A percentile compares a stretch with the other conserved stretches of the same genome.
These are phyloP conservation scores for Balansia obtecta DNA, from an alignment of 2,329 filamentous ascomycete genomes.

Conservation along the genomic window DNA sequence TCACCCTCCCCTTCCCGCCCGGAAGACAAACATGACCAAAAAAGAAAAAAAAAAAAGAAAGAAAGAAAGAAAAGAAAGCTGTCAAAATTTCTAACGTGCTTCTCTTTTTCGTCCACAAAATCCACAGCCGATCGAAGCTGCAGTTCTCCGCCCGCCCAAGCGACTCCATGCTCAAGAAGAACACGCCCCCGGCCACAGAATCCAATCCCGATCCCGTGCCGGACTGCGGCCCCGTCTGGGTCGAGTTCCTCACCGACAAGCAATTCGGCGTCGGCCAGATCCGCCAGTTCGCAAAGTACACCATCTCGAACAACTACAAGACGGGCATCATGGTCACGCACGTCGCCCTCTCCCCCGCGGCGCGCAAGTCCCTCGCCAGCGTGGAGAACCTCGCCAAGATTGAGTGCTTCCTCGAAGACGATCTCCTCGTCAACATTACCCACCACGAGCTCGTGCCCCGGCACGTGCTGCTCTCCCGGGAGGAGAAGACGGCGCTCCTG, in stretches of 20 bases:
- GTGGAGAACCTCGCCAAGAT: conserved; percentile 67
- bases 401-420: conserved; percentile 92
- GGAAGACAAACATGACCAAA: background rate
- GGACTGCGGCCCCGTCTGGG: conserved; percentile 78
- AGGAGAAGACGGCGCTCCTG: conserved; percentile 78
- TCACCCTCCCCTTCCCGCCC: too few species aligned
- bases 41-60: background rate
- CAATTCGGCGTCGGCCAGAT: conserved; percentile 85
- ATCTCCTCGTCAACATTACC: conserved; percentile 95
- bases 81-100: background rate
- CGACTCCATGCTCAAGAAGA: conserved; percentile 72
- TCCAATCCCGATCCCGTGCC: conserved; percentile 57
- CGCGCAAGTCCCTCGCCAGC: conserved; percentile 72
- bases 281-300: conserved; percentile 75
- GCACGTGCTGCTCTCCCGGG: conserved; percentile 77
- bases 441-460: conserved; percentile 93
- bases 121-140: conserved; percentile 62
- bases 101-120: background rate
- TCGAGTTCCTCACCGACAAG: conserved; percentile 77
- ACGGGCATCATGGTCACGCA: conserved; percentile 85
- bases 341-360: conserved; percentile 71
- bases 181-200: conserved; percentile 59
- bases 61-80: background rate
- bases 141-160: conserved; percentile 81
- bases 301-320: conserved; percentile 68